Percentiles rank a stretch among this genome's conserved stretches.
Evolutionary conservation across 169 alveolate species (phyloP).

Genomic region (Plasmodium falciparum): DNA sequence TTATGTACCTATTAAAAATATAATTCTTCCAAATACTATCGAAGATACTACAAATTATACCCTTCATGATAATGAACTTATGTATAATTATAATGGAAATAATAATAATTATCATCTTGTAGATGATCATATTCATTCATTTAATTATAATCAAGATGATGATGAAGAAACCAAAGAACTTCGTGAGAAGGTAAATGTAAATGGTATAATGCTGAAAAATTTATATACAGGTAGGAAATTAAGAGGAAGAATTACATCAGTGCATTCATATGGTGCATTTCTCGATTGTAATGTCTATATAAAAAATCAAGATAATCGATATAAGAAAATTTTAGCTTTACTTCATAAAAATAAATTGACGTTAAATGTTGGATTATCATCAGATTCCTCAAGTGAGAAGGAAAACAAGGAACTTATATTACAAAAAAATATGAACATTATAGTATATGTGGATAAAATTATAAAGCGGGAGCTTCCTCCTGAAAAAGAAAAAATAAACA

Average conservation of each 20-base stretch:
- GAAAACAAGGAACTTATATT: conserved; percentile 73
- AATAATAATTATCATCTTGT: background rate
- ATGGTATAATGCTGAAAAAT: conserved; percentile 51
- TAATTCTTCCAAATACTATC: conserved; percentile 13
- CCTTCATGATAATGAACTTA: background rate
- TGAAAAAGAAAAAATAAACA: too few relatives aligned
- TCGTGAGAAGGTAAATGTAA: conserved; percentile 26
- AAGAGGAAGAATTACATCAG: conserved; percentile 75
- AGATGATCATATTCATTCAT: conserved; percentile 3
- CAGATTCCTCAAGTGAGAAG: conserved; percentile 41
- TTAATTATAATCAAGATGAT: background rate
- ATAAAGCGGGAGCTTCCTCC: background rate
- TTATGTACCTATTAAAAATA: conserved; percentile 70
- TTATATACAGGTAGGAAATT: conserved; percentile 65
- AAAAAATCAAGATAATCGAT: conserved; percentile 24
- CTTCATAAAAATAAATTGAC: conserved; percentile 76
- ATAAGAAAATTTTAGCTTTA: conserved; percentile 48
- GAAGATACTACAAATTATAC: background rate
- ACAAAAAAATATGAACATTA: conserved; percentile 73
- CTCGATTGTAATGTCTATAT: conserved; percentile 74
- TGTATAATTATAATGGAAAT: background rate
- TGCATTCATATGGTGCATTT: conserved; percentile 71
- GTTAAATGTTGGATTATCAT: conserved; percentile 72
- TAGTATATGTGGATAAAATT: conserved; percentile 77
- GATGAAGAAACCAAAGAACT: conserved; percentile 65